Base-by-base conservation (phyloP, 2,329 filamentous ascomycete genomes). In the Ophiostoma australiae region DNA sequence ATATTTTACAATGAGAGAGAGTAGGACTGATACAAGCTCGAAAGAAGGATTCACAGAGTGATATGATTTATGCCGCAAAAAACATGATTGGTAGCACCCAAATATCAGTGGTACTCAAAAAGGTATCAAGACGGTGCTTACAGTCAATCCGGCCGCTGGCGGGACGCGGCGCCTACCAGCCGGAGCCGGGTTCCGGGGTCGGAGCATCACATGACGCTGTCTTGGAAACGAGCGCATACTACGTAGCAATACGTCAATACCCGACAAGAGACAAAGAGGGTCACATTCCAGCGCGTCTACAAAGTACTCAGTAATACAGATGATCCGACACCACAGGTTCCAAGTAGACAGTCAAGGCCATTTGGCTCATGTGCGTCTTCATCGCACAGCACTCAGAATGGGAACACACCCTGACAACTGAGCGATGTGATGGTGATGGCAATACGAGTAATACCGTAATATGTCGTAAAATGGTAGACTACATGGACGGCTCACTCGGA, bases 261-360 rank as follows among this genome's bases (percentile, higher is more conserved):
- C 20, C 6, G 48, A 52, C 5, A 52, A n/a, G 10, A 41, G 39
- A 3, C 13, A 20, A 48, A 27, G 52, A 58, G 52, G 52, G 58
- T 33, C 58, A 35, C 58, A 63, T 33, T 63, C 58, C 58, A 63
- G 27, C 27, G 58, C 58, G 58, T 33, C 52, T 58, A 58, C 52
- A 15, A 11, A 3, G 39, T 39, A 10, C 37, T 5, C 1, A 41
- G 8, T 11, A 3, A 41, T 8, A 41, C 15, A 11, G 39, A 41
- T 20, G 44, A 48, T 13, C 13, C 17, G 44, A 48, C 20, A 48
- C 44, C 15, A n/a, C 17, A 48, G 15, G 44, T 48, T 48, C 20
- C 44, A 48, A 48, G 20, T 20, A 2, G 27, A 39, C 13, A 39
- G 10, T 10, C 37, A 39, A 11, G 7, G 37, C 13, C 27, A 39